Percentiles rank a stretch among this genome's conserved stretches.
Conservation (phyloP, 768 basidiomycete species). For the Rhodotorula toruloides region DNA sequence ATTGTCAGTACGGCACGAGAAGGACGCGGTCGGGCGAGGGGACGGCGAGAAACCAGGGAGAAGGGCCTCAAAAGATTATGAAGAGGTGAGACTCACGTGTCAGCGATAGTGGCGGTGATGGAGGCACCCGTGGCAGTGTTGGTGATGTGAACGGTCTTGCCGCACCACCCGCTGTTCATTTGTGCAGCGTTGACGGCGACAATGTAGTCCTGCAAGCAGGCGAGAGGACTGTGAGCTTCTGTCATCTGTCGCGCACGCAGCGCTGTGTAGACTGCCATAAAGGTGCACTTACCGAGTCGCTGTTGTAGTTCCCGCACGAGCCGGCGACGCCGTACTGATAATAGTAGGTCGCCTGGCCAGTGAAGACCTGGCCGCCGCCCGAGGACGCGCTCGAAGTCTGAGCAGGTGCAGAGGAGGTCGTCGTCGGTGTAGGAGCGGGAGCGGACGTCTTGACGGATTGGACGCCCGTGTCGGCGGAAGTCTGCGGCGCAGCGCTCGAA, state of each 20-base stretch:
- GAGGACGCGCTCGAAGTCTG: not conserved
- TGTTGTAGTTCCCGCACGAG: constrained; percentile 60
- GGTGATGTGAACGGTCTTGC: constrained; percentile 51
- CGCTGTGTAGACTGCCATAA: not conserved
- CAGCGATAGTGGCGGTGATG: constrained; percentile 64
- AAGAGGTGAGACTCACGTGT: constrained; percentile 56
- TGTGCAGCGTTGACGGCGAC: not conserved
- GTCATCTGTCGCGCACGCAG: not conserved
- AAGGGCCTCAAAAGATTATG: no score
- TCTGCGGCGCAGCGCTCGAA: not conserved
- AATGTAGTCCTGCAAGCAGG: not conserved
- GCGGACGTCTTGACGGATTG: constrained; percentile 2
- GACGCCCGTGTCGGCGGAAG: constrained; percentile 1
- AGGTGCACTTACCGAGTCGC: constrained; percentile 21
- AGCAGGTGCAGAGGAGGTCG: constrained; percentile 4
- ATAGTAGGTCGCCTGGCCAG: constrained; percentile 22
- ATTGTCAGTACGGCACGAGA: no score
- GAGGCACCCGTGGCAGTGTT: constrained; percentile 53
- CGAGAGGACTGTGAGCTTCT: no score
- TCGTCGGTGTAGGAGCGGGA: not conserved
- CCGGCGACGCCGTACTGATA: constrained; percentile 57
- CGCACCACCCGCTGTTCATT: constrained; percentile 38
- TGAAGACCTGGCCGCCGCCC: not conserved
- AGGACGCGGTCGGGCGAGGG: constrained; percentile 11
- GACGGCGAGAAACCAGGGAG: not conserved